Base-by-base conservation (phyloP, 345 rosid genomes). In the Trapa bicornis region DNA sequence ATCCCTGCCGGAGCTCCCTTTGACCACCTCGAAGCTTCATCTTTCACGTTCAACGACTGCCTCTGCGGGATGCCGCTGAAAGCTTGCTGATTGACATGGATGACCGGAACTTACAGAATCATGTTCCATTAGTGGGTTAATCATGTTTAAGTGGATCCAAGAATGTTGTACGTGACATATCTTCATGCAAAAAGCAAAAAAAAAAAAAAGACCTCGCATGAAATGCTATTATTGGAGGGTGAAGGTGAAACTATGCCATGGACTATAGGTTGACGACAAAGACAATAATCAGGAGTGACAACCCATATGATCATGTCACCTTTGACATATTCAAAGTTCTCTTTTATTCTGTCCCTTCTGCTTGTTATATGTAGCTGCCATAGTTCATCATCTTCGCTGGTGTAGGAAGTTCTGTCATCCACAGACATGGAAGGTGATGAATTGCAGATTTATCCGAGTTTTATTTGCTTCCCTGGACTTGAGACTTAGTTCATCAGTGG, bases 61-160 rank as follows among this genome's bases (percentile, higher is more conserved):
- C 81, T 77, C 37, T 82, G 86, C 54, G 86, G 86, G 56, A 79
- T 71, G 72, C 86, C 83, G 16, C 74, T 82, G 11, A 70, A 67
- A 52, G 33, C 75, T 22, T 22, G 29, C 0, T 64, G 33, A 15
- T 47, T 64, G 41, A 38, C 41, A 37, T 64, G 66, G 16, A 64
- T 15, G 60, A 54, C 29, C 35, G 29, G 8, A 17, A 17, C 35
- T 54, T 6, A 41, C 22, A 8, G 8, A 54, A 5, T n/a, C 1
- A 7, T n/a, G 60, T 22, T 54, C 6, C 6, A 54, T 54, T 54
- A 54, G 54, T 4, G 35, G 60, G 29, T 54, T 4, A 54, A 17
- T 50, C 5, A 50, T 29, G 35, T 54, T 54, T 54, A 22, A 22
- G 29, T 22, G 29, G 29, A 22, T 22, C 29, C 29, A 22, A 22